Base-by-base conservation (phyloP, 1,284 basidiomycete genomes). In the Lentinula novae-zelandiae region DNA sequence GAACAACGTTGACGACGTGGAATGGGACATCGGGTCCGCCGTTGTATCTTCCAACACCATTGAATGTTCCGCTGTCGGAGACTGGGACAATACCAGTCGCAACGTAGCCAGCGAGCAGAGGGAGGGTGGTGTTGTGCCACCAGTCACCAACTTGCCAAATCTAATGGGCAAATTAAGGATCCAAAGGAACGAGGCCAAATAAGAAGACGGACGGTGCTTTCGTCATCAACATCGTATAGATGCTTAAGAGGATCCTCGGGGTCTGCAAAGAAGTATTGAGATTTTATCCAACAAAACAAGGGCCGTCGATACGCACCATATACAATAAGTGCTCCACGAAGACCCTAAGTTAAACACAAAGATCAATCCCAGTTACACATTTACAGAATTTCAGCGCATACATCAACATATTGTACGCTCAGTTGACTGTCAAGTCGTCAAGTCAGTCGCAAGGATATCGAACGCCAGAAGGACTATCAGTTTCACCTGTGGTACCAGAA, bases 401-500 rank as follows among this genome's bases (percentile, higher is more conserved):
- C 65, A 64, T 66, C 65, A 33, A 62, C 59, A 57, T 66, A 66
- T 58, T 66, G 65, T 20, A 63, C 46, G 38, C 62, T 63, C 53
- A 66, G 46, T 56, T 66, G 65, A 60, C 62, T 63, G 58, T 17
- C 36, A 52, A 49, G 5, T n/a, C 27, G 27, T 27, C 2, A 20
- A 15, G 6, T 44, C 36, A 53, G 58, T 44, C 40, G 39, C 36
- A 12, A 3, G 13, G n/a, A n/a, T 6, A 31, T n/a, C n/a, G 17
- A 36, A 12, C 33, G 12, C 38, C 36, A 22, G 22, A 51, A 44
- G 15, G 22, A 53, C 17, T 13, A 27, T 34, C 20, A 53, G 39
- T n/a, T 36, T 22, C 31, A 67, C 66, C 67, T 68, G 60, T 76
- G 75, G 64, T 76, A 76, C 75, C 75, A 76, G 68, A 69, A 75